Base-by-base conservation (phyloP, 2,329 filamentous ascomycete genomes). In the Monosporascus sp. region DNA sequence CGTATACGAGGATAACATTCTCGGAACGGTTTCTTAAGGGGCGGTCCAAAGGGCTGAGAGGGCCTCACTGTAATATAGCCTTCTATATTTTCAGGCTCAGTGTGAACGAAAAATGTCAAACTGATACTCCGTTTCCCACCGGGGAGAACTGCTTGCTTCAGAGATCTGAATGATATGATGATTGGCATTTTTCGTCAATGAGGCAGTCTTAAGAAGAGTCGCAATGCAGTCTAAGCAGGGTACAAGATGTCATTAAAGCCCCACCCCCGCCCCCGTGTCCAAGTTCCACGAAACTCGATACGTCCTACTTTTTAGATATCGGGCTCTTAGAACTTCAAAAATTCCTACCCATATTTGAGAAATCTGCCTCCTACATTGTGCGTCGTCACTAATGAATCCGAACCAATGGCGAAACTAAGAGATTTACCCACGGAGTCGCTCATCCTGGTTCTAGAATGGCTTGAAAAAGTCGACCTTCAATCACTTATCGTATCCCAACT, bases 371-470 rank as follows among this genome's bases (percentile, higher is more conserved):
- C 16, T 40, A 5, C 37, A 19, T 40, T 14, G 37, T 0, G 17
- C 19, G 7, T 40, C 6, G 8, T 40, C 37, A 9, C 31, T 11
- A 34, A 40, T 19, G 7, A 3, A 17, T 7, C 19, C 22, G 40
- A 5, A 3, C 9, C 43, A 41, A 61, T 61, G 59, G 38, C 58
- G 6, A 36, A 38, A 24, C 36, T 61, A 4, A 36, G 50, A 17
- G 26, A 48, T 36, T 22, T 61, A 19, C 59, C 59, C 19, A 61
- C 57, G 38, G 59, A 61, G 49, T 53, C 55, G 27, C 53, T 61
- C 24, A 51, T 60, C 43, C 34, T 50, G 2, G 57, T 61, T 38
- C 51, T 61, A 16, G 52, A 60, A 38, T 19, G 37, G 11, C 50
- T 61, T 17, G 55, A 50, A 38, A 20, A 34, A 45, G 19, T 49